Percentiles rank a stretch among this genome's conserved stretches.
phyloP scores from a whole-genome alignment of 306 rosid genomes.

The Ceratonia siliqua region DNA sequence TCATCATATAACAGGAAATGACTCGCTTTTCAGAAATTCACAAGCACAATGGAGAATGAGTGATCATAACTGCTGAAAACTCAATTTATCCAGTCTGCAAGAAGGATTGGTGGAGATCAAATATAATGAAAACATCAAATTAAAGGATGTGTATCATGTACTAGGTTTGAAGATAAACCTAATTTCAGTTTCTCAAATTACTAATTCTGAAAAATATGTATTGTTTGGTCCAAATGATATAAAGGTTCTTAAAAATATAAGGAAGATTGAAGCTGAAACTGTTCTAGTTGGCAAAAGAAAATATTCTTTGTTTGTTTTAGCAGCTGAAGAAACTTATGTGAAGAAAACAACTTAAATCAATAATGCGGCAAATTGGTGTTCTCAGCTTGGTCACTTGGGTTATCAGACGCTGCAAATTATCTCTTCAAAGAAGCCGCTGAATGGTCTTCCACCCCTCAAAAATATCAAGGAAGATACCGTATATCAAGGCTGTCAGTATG shows the following conservation, averaged over 20 bases:
- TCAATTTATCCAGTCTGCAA: background rate
- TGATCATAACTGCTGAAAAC: background rate
- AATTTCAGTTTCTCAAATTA: background rate
- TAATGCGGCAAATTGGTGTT: constrained; percentile 1
- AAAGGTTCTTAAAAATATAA: too few relatives aligned
- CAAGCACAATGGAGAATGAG: background rate
- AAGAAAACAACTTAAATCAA: background rate
- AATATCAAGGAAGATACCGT: background rate
- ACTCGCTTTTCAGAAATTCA: background rate
- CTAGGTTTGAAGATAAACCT: background rate
- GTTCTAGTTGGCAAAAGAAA: background rate
- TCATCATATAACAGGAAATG: background rate
- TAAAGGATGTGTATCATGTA: background rate
- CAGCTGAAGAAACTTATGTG: background rate
- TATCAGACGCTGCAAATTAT: background rate
- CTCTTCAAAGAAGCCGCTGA: background rate
- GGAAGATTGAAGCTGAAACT: too few relatives aligned
- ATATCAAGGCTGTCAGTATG: constrained; percentile 19
- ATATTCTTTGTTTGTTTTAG: background rate
- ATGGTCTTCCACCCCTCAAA: background rate
- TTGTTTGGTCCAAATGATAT: too few relatives aligned
- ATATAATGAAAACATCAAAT: too few relatives aligned
- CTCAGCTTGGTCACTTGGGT: constrained; percentile 19
- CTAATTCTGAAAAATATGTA: too few relatives aligned
- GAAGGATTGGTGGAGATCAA: background rate